Conservation (phyloP, 495 filamentous ascomycete species). For the Hyaloscypha hepaticicola region DNA sequence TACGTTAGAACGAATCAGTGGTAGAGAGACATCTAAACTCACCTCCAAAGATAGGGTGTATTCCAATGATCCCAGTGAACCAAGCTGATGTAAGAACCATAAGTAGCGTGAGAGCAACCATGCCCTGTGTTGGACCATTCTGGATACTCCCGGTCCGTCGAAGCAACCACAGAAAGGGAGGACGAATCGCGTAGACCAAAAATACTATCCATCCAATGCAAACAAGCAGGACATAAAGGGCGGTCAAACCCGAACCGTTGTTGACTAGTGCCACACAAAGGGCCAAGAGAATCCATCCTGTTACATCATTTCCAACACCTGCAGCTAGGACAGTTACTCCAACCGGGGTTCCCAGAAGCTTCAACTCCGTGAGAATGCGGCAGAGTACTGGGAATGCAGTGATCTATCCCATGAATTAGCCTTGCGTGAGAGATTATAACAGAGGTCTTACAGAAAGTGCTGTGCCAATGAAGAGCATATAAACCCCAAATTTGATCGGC, state of each 20-base stretch:
- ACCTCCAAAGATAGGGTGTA: conserved; percentile 81
- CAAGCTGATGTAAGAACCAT: conserved; percentile 82
- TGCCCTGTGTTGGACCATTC: conserved; percentile 86
- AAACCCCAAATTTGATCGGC: conserved; percentile 74
- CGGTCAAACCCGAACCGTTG: conserved; percentile 77
- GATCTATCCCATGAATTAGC: conserved; percentile 46
- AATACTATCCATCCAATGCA: conserved; percentile 76
- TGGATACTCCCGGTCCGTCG: conserved; percentile 73
- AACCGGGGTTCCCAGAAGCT: conserved; percentile 79
- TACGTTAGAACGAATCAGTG: conserved; percentile 22
- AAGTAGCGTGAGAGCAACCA: conserved; percentile 80
- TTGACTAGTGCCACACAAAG: conserved; percentile 95
- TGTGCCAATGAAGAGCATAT: conserved; percentile 90
- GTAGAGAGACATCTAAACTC: neutral
- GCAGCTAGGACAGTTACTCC: conserved; percentile 91
- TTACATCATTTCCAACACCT: conserved; percentile 92
- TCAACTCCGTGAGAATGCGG: conserved; percentile 90
- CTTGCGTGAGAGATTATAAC: neutral
- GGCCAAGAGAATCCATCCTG: conserved; percentile 89
- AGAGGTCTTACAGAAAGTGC: conserved; percentile 57
- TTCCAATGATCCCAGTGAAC: conserved; percentile 91
- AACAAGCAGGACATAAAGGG: conserved; percentile 81
- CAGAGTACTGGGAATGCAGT: conserved; percentile 97
- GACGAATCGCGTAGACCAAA: conserved; percentile 71
- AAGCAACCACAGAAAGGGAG: conserved; percentile 74